These are phyloP conservation scores for Biancaea sappan DNA, from an alignment of 306 rosid species.

Conservation along the genomic window DNA sequence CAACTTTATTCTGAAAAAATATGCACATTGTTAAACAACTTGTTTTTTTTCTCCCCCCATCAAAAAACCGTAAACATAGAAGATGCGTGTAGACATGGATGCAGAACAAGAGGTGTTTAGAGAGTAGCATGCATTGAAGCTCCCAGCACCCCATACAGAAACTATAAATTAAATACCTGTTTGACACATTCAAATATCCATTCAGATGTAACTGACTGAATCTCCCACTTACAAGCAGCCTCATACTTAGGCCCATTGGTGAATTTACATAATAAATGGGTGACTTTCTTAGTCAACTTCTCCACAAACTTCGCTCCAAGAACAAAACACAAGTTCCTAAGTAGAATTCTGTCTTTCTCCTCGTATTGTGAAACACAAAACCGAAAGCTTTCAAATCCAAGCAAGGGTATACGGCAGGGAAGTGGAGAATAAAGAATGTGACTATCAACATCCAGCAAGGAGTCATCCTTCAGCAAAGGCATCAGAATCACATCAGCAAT, in stretches of 20 bases:
- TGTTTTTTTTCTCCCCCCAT: not conserved
- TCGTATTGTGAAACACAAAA: constrained; percentile 96
- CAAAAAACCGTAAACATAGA: constrained; percentile 26
- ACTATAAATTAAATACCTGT: constrained; percentile 65
- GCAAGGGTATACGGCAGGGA: constrained; percentile 80
- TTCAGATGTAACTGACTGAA: constrained; percentile 62
- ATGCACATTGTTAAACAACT: constrained; percentile 1
- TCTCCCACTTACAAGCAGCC: constrained; percentile 86
- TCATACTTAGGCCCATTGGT: constrained; percentile 82
- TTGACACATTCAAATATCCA: constrained; percentile 94
- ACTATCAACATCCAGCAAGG: constrained; percentile 71
- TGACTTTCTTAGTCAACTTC: constrained; percentile 75
- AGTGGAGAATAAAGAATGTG: constrained; percentile 95
- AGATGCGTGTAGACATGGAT: constrained; percentile 25
- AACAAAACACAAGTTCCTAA: constrained; percentile 81
- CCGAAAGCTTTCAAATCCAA: constrained; percentile 76
- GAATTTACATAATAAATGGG: constrained; percentile 90
- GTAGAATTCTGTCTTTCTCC: constrained; percentile 72
- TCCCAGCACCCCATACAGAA: constrained; percentile 10
- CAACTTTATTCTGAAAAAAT: constrained; percentile 62
- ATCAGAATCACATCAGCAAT: constrained; percentile 34
- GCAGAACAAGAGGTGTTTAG: constrained; percentile 16
- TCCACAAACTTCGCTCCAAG: constrained; percentile 86
- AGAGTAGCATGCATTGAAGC: constrained; percentile 20
- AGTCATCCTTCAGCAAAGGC: constrained; percentile 65